Evolutionary conservation across 139 green algal genomes (phyloP), one percentile per base, ranked within the genome.

Genomic region (Closterium sp.): DNA sequence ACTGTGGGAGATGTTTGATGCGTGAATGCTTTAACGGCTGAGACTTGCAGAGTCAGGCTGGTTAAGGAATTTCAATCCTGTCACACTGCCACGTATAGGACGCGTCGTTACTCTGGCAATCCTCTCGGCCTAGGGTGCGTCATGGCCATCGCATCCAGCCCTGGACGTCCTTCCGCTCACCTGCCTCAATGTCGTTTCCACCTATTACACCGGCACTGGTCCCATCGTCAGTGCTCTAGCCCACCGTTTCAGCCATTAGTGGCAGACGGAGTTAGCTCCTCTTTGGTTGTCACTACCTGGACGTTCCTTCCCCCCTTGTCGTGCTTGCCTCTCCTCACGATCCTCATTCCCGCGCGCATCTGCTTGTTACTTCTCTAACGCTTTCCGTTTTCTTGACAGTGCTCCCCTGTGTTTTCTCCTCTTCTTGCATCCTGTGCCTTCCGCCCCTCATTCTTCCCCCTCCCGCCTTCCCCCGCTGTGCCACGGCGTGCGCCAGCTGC

Each of bases 401-500:
- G 17, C 62, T 22, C 62, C 62, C 62, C 62, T 79, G 62, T 79
- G 62, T 24, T 88, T 50, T 50, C 38, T 50, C 13, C 38, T 50
- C 38, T 50, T 9, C 38, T 50, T 50, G 7, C 38, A 50, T 50
- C 38, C 38, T 50, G 38, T 50, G 38, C 38, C 11, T 50, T 50
- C 38, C 38, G 38, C 38, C 38, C 4, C 38, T 50, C 38, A 50
- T 50, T 50, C 38, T 50, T 9, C 38, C 38, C 11, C 38, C 38
- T 9, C 38, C 38, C 38, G n/a, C 84, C 84, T 11, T 13, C 85
- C 13, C 19, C 10, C 62, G 17, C 62, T 79, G 62, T 79, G 17
- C 17, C 62, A 13, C 62, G 13, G 13, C 62, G 17, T 24, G 19
- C n/a, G n/a, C 19, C 91, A 93, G 91, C n/a, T 94, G 42, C 32